Base-by-base conservation (phyloP, 2,329 filamentous ascomycete genomes). In the Bipolaris sorokiniana region DNA sequence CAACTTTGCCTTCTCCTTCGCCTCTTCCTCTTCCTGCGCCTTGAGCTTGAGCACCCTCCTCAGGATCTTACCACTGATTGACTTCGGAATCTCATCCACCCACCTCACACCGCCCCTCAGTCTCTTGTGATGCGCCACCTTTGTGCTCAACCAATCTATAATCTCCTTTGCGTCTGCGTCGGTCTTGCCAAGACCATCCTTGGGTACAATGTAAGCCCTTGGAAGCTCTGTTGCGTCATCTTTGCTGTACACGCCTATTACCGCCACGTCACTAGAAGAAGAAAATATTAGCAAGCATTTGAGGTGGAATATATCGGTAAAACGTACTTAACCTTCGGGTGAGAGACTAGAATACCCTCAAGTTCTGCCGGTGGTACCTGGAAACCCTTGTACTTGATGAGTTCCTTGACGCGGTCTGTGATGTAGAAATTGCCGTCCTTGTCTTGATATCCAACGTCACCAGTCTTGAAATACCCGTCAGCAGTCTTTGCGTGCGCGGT, bases 381-480 rank as follows among this genome's bases (percentile, higher is more conserved):
- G 65, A 82, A 82, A 26, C 78, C 75, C 47, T 78, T 78, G 67
- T 77, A 78, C 61, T 78, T 78, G 66, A 78, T 78, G 48, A 78
- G 65, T 53, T 78, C 76, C 61, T 78, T 78, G 49, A 78, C 73
- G 6, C 92, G 88, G 72, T 97, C 93, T 1, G 93, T 96, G 72
- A 97, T 94, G 80, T 88, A 97, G 69, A 96, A 91, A 71, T 96
- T 91, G 28, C 90, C 90, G 48, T 90, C 83, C 44, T 83, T 79
- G 70, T 96, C 91, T 68, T 90, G 86, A 63, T 90, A 88, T 3
- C 91, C 90, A 23, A 97, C 87, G 69, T 97, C 93, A 1, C 93
- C 93, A 0, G 93, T 97, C 76, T 89, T 93, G 83, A 96, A 97
- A 80, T 88, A 97, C 1, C 91, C 91, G 63, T 96, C 91, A 0